Percentiles rank a stretch among this genome's conserved stretches.
Evolutionary conservation across 2,329 filamentous ascomycete species (phyloP).

Genomic region (Lecanicillium sp.): DNA sequence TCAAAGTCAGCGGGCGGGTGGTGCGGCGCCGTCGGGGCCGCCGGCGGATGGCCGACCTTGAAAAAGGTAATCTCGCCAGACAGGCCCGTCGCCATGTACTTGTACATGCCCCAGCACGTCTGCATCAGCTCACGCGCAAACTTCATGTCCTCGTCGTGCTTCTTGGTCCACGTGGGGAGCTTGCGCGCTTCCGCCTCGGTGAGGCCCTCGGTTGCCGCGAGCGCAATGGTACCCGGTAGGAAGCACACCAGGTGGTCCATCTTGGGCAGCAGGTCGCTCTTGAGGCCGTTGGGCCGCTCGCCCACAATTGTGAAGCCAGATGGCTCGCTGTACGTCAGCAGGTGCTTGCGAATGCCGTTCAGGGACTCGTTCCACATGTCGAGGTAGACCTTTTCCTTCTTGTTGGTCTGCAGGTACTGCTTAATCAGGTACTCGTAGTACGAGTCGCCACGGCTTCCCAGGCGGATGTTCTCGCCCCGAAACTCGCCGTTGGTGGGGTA

Average conservation of each 20-base stretch:
- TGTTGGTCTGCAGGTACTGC: conserved; percentile 90
- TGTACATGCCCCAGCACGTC: conserved; percentile 98
- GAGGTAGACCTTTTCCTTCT: conserved; percentile 76
- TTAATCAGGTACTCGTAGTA: conserved; percentile 99
- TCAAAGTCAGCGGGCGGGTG: conserved; percentile 45
- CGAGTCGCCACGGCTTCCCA: conserved; percentile 91
- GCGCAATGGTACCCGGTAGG: conserved; percentile 90
- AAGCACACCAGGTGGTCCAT: conserved; percentile 99
- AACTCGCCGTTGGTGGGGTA: conserved; percentile 74
- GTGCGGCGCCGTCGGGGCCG: conserved; percentile 46
- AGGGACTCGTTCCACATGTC: conserved; percentile 92
- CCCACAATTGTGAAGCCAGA: conserved; percentile 83
- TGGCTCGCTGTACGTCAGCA: conserved; percentile 80
- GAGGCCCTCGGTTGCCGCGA: conserved; percentile 75
- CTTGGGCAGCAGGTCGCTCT: conserved; percentile 65
- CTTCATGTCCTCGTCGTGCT: conserved; percentile 80
- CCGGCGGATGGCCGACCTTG: conserved; percentile 63
- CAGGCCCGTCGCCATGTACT: conserved; percentile 81
- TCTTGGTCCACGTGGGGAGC: conserved; percentile 63
- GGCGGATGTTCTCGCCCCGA: conserved; percentile 75
- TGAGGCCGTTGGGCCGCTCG: conserved; percentile 72
- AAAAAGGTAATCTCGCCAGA: conserved; percentile 95
- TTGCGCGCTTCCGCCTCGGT: conserved; percentile 70
- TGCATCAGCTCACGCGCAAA: conserved; percentile 89
- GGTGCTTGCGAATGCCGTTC: conserved; percentile 79